Percentiles rank a stretch among this genome's conserved stretches.
phyloP scores from a whole-genome alignment of 768 basidiomycete species.

The Mycena haematopus region DNA sequence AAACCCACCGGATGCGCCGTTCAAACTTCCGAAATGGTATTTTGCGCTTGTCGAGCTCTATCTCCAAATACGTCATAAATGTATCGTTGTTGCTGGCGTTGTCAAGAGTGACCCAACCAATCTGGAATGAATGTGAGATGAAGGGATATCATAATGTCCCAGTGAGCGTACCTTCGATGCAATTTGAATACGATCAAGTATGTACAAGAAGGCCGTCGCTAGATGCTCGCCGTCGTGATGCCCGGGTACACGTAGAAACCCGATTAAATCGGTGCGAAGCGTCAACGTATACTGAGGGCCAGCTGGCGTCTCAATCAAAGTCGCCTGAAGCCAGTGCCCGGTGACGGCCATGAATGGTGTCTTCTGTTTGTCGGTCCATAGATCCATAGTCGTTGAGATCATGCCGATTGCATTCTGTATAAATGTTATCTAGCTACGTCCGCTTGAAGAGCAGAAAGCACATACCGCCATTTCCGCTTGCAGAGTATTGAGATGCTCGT shows the following conservation, averaged over 20 bases:
- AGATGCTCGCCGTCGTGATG: too few relatives aligned
- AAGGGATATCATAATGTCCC: not conserved
- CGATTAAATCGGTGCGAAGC: not conserved
- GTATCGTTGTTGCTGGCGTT: conserved; percentile 45
- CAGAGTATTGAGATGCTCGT: conserved; percentile 33
- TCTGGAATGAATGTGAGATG: conserved; percentile 23
- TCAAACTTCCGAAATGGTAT: conserved; percentile 18
- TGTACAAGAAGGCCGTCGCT: not conserved
- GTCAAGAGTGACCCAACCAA: conserved; percentile 46
- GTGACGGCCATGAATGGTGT: conserved; percentile 36
- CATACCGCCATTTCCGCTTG: conserved; percentile 31
- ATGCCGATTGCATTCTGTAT: conserved; percentile 39
- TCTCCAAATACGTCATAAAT: conserved; percentile 28
- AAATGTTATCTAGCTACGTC: not conserved
- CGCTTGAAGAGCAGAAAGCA: not conserved
- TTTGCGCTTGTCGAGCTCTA: conserved; percentile 25
- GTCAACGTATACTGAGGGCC: conserved; percentile 28
- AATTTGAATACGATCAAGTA: conserved; percentile 41
- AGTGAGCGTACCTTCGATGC: conserved; percentile 32
- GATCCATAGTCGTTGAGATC: conserved; percentile 44
- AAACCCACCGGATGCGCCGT: conserved; percentile 3
- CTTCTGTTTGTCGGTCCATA: not conserved
- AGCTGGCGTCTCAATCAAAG: conserved; percentile 5
- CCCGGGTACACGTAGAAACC: too few relatives aligned
- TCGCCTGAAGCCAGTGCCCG: conserved; percentile 46